Evolutionary conservation across 768 basidiomycete genomes (phyloP).

Genomic region (Tremella fuciformis): DNA sequence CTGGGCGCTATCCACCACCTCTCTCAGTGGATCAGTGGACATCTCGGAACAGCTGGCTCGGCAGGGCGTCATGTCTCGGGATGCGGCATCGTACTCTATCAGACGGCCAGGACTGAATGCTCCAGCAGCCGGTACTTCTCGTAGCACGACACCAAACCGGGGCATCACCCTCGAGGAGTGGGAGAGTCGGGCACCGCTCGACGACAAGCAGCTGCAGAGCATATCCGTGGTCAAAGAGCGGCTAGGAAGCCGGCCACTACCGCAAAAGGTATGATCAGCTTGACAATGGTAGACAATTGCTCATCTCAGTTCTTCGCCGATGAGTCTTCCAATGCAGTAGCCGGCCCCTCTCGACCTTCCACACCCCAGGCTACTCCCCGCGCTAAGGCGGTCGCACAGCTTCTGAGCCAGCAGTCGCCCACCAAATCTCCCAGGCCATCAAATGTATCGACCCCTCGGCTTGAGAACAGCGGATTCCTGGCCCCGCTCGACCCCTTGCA

Average conservation of each 20-base stretch:
- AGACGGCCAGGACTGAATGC: slow-evolving; percentile 4
- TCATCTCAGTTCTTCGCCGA: slow-evolving; percentile 10
- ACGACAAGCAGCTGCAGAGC: slow-evolving; percentile 66
- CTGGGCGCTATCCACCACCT: background rate
- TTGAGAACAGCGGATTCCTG: slow-evolving; percentile 8
- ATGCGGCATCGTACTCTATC: background rate
- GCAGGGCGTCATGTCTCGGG: slow-evolving; percentile 1
- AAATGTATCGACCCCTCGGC: background rate
- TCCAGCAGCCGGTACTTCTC: background rate
- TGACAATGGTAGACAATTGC: background rate
- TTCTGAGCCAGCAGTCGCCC: slow-evolving; percentile 11
- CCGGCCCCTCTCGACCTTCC: slow-evolving; percentile 26
- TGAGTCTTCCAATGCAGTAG: slow-evolving; percentile 10
- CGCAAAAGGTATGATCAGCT: slow-evolving; percentile 63
- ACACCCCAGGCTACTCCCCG: slow-evolving; percentile 21
- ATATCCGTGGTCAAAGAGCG: slow-evolving; percentile 64
- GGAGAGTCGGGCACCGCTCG: slow-evolving; percentile 77
- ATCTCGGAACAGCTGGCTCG: background rate
- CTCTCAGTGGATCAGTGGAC: background rate
- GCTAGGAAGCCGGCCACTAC: slow-evolving; percentile 63
- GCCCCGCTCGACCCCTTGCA: slow-evolving; percentile 26
- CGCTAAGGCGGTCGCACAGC: background rate
- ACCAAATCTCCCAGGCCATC: background rate
- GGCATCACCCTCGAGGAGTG: slow-evolving; percentile 70
- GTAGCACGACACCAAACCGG: background rate